These are phyloP conservation scores for Pleurotus platypus DNA, from an alignment of 768 basidiomycete species.

Conservation along the genomic window DNA sequence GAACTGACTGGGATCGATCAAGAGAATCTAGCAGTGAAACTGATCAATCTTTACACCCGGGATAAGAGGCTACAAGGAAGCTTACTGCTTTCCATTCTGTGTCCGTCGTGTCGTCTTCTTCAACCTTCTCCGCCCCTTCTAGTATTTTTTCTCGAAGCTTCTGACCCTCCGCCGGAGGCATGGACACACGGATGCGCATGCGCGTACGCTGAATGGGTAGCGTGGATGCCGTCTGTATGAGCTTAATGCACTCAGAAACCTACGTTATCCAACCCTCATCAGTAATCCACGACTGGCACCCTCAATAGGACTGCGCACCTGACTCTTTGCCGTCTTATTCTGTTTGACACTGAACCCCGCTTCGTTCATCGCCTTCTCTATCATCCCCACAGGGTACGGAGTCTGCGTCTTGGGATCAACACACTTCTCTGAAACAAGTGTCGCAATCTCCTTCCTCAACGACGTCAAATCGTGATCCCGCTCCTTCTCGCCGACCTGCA, in stretches of 20 bases:
- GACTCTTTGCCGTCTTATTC: constrained; percentile 91
- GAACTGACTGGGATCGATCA: constrained; percentile 94
- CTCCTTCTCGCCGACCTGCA: constrained; percentile 97
- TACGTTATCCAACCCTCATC: constrained; percentile 21
- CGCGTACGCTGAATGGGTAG: constrained; percentile 90
- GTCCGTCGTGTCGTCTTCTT: constrained; percentile 70
- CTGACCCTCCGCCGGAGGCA: constrained; percentile 67
- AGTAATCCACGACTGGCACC: not conserved
- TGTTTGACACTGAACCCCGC: constrained; percentile 88
- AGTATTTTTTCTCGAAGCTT: constrained; percentile 67
- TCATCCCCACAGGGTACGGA: constrained; percentile 91
- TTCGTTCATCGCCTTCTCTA: constrained; percentile 97
- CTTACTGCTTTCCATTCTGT: constrained; percentile 88
- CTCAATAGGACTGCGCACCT: constrained; percentile 43
- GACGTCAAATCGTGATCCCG: constrained; percentile 85
- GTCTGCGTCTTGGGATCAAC: constrained; percentile 89
- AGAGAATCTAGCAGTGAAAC: constrained; percentile 57
- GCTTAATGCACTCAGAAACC: constrained; percentile 88
- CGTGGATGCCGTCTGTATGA: constrained; percentile 76
- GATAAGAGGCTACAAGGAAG: constrained; percentile 9
- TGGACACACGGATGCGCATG: constrained; percentile 85
- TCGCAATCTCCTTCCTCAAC: constrained; percentile 86
- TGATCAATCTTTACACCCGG: not conserved
- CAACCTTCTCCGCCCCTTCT: constrained; percentile 76
- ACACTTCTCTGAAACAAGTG: constrained; percentile 91